These are phyloP conservation scores for Podila horticola DNA, from an alignment of 192 early-diverging fungal genomes.

Conservation along the genomic window DNA sequence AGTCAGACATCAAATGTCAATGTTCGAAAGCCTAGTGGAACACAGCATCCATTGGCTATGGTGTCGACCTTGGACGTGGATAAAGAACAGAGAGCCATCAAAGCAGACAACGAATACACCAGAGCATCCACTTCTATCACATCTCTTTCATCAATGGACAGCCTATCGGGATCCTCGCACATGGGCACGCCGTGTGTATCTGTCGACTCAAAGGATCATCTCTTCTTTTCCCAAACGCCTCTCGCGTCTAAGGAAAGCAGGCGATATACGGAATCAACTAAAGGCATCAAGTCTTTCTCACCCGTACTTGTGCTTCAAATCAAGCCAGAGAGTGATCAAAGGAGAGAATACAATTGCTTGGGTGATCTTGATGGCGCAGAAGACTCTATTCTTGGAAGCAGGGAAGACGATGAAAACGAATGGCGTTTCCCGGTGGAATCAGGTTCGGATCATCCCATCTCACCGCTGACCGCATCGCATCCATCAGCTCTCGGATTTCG, in stretches of 20 bases:
- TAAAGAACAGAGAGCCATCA: neutral
- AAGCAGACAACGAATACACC: too few species aligned
- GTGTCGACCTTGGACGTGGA: slow-evolving; percentile 35
- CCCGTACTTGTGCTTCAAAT: slow-evolving; percentile 7
- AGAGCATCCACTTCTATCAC: too few species aligned
- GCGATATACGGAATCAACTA: neutral
- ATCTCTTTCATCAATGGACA: too few species aligned
- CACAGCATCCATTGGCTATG: slow-evolving; percentile 29
- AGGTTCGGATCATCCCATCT: slow-evolving; percentile 23
- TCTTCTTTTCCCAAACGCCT: neutral
- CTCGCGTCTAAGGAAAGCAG: neutral
- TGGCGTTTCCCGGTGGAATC: slow-evolving; percentile 25
- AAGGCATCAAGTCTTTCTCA: slow-evolving; percentile 13
- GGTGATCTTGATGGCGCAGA: neutral
- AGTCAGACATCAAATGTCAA: neutral
- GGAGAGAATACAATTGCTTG: neutral
- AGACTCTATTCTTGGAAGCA: neutral
- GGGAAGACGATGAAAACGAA: slow-evolving; percentile 10
- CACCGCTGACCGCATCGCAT: slow-evolving; percentile 25
- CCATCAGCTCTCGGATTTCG: neutral
- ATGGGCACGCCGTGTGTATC: too few species aligned
- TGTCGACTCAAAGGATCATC: too few species aligned
- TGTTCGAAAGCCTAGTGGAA: slow-evolving; percentile 1
- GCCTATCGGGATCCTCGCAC: too few species aligned
- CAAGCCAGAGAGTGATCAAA: slow-evolving; percentile 5